Evolutionary conservation across 2,329 filamentous ascomycete genomes (phyloP), one percentile per base, ranked within the genome.

Genomic region (Nemania sp.): DNA sequence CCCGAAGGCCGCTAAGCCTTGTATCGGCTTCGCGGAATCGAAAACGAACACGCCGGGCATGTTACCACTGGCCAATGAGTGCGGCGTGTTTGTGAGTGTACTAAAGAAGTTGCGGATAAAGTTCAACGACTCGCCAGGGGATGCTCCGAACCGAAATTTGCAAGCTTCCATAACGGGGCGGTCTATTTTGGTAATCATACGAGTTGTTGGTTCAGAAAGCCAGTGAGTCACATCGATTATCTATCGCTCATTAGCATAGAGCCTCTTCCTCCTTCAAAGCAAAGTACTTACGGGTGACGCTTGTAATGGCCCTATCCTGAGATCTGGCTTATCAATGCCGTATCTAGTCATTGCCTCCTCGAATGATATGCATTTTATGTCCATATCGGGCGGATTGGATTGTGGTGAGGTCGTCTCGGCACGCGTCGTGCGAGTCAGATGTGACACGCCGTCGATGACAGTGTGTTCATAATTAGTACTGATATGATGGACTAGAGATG

Each of bases 311-410:
- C 12, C 84, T 39, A 93, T 89, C 17, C 95, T 86, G 10, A 94
- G 78, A 72, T 99, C 95, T 3, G 95, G 95, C 75, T 99, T 99
- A 75, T 99, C 95, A 4, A 87, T 90, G 11, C 95, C 95, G 70
- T 93, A 96, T 2, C 77, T 79, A 1, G 83, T 78, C 88, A 99
- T 98, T 17, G 89, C 90, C 40, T 90, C 80, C 34, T 89, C 75
- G 71, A 98, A 99, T 1, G 85, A 6, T 13, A 40, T 17, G 25
- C 20, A 9, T 1, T 39, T 50, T 25, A 35, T 35, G 17, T 2
- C 2, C 25, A 6, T 12, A 18, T 17, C 17, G 29, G 34, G 5
- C n/a, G 13, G 3, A 2, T 35, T 18, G 29, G 40, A 34, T 12
- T 39, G 43, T 18, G 53, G 34, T 5, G 2, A 13, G 15, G 20